A percentile compares a stretch with the other conserved stretches of the same genome.
Conservation (phyloP, 139 green algal species). For the Auxenochlorella pyrenoidosa region DNA sequence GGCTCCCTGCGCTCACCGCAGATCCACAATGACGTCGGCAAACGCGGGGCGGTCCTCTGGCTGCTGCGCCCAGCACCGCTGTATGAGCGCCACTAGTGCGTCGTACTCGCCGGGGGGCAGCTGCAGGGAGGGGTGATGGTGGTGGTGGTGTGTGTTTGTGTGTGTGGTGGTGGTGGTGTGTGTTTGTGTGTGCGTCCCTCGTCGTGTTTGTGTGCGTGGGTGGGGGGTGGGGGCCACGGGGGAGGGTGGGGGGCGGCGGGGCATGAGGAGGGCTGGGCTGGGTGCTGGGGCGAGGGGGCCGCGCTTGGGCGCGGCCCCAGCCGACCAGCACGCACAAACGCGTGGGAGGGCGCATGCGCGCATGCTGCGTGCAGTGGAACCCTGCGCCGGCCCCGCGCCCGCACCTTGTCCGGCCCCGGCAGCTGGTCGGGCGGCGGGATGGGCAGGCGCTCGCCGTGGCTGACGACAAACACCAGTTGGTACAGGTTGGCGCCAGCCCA, state of each 20-base stretch:
- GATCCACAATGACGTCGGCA: slow-evolving; percentile 6
- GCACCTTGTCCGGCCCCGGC: slow-evolving; percentile 8
- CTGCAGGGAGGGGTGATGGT: background rate
- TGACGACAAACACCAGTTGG: slow-evolving; percentile 6
- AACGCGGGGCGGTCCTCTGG: background rate
- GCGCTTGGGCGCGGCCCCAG: no score
- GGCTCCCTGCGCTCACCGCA: background rate
- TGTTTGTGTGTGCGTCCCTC: background rate
- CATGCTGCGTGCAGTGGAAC: no score
- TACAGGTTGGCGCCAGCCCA: slow-evolving; percentile 40
- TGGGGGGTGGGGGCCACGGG: no score
- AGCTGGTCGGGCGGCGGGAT: background rate
- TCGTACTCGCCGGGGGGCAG: background rate
- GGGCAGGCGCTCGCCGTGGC: slow-evolving; percentile 11
- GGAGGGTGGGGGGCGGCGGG: no score
- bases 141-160: background rate
- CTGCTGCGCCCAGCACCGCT: slow-evolving; percentile 6
- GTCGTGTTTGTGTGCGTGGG: background rate
- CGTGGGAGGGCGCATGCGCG: no score
- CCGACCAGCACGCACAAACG: no score
- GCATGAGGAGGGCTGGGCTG: no score
- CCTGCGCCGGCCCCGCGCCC: no score
- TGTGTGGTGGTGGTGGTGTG: background rate
- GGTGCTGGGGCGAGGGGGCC: no score
- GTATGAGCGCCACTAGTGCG: background rate